Evolutionary conservation across 345 rosid species (phyloP).

Genomic region (Capsella bursapastoris): DNA sequence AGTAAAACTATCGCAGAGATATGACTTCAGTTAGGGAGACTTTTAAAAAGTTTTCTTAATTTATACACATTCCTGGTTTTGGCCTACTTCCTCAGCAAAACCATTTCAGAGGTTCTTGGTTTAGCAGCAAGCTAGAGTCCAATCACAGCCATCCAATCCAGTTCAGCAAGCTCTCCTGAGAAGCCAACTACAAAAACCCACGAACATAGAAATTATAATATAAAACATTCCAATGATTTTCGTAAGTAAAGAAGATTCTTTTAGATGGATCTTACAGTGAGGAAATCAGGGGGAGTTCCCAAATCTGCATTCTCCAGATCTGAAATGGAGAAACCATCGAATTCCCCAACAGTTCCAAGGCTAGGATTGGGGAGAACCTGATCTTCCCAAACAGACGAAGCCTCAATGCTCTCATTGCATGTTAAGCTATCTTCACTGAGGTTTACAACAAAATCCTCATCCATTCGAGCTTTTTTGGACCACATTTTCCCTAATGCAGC

Average conservation of each 20-base stretch:
- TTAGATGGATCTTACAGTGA: conserved; percentile 57
- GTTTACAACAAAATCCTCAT: conserved; percentile 49
- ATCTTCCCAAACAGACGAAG: conserved; percentile 44
- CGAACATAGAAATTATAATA: conserved; percentile 13
- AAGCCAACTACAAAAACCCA: conserved; percentile 63
- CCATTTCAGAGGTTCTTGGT: conserved; percentile 8
- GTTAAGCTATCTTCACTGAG: conserved; percentile 55
- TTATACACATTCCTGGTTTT: conserved; percentile 30
- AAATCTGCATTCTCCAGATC: conserved; percentile 57
- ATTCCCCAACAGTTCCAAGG: conserved; percentile 30
- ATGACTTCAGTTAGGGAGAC: conserved; percentile 32
- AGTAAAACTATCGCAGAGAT: conserved; percentile 36
- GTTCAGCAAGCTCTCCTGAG: conserved; percentile 71
- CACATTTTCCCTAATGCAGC: conserved; percentile 43
- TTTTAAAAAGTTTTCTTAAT: background rate
- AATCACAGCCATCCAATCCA: conserved; percentile 71
- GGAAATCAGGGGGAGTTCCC: conserved; percentile 79
- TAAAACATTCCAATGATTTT: conserved; percentile 3
- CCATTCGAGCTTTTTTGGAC: conserved; percentile 74
- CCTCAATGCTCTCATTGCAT: conserved; percentile 56
- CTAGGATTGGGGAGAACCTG: conserved; percentile 40
- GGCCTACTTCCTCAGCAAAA: background rate
- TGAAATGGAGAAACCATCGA: conserved; percentile 53
- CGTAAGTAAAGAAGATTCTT: background rate
- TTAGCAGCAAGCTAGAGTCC: background rate